A percentile compares a stretch with the other conserved stretches of the same genome.
Evolutionary conservation across 2,329 filamentous ascomycete species (phyloP).

Genomic region (Curvularia verruculosa): DNA sequence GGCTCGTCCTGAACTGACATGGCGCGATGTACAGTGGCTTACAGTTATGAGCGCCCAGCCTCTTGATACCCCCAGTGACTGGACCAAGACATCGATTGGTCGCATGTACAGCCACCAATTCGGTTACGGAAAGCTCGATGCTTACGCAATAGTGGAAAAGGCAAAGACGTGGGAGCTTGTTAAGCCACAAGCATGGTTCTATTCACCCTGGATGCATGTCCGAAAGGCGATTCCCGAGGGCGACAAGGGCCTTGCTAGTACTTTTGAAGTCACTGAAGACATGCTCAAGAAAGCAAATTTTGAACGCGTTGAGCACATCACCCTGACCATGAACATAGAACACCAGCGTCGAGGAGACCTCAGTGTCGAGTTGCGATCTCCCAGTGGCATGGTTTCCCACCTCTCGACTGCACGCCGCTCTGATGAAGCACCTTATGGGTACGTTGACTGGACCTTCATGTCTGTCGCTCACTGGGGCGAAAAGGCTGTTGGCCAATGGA

Average conservation of each 20-base stretch:
- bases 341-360: slow-evolving; percentile 88
- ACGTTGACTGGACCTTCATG: slow-evolving; percentile 98
- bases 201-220: slow-evolving; percentile 92
- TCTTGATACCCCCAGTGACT: slow-evolving; percentile 77
- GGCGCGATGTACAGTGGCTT: slow-evolving; percentile 94
- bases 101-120: slow-evolving; percentile 92
- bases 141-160: slow-evolving; percentile 80
- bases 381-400: slow-evolving; percentile 79
- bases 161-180: slow-evolving; percentile 86
- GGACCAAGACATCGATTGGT: slow-evolving; percentile 80
- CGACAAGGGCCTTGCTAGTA: slow-evolving; percentile 74
- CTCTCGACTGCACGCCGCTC: slow-evolving; percentile 75
- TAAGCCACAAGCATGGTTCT: slow-evolving; percentile 95
- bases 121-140: slow-evolving; percentile 94
- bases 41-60: slow-evolving; percentile 83
- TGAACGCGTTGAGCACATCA: slow-evolving; percentile 89
- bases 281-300: slow-evolving; percentile 85
- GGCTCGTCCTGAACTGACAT: slow-evolving; percentile 82
- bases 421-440: slow-evolving; percentile 72
- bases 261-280: slow-evolving; percentile 80
- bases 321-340: slow-evolving; percentile 94
- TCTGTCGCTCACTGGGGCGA: slow-evolving; percentile 97
- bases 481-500: slow-evolving; percentile 86
- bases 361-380: slow-evolving; percentile 89
- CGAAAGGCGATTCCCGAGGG: slow-evolving; percentile 86